These are phyloP conservation scores for Annona cherimola DNA, from an alignment of 164 flowering plant genomes.

Conservation along the genomic window DNA sequence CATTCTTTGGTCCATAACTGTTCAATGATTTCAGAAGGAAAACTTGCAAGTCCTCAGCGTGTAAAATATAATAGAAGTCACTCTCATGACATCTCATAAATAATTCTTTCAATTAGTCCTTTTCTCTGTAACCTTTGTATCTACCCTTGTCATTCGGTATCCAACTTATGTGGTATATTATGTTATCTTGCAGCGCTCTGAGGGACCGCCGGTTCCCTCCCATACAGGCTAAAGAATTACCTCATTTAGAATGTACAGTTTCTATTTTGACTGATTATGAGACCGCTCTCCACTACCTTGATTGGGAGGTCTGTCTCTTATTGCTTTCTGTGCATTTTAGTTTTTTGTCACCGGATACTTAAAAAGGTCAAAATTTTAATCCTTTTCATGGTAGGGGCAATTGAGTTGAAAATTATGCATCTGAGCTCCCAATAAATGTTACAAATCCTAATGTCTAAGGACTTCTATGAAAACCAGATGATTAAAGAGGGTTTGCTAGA, in stretches of 20 bases:
- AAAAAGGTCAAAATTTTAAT: neutral
- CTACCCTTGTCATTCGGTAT: neutral
- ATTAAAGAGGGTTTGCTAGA: too few species aligned
- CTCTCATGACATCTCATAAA: neutral
- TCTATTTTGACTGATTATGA: conserved; percentile 87
- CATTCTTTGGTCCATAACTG: too few species aligned
- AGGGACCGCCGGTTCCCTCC: conserved; percentile 95
- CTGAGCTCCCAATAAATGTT: too few species aligned
- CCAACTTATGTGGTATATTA: conserved; percentile 6
- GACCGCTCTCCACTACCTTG: conserved; percentile 69
- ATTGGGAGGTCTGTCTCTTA: conserved; percentile 78
- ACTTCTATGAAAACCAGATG: too few species aligned
- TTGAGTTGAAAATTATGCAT: too few species aligned
- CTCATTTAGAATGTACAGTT: conserved; percentile 87
- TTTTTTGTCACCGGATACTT: neutral
- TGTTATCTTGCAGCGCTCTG: conserved; percentile 62
- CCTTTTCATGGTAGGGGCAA: neutral
- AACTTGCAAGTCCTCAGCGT: too few species aligned
- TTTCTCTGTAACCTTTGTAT: conserved; percentile 3
- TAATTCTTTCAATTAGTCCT: neutral
- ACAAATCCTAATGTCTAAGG: too few species aligned
- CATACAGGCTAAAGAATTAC: conserved; percentile 88
- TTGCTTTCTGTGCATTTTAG: neutral
- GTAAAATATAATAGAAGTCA: too few species aligned
- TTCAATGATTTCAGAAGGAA: too few species aligned